These are phyloP conservation scores for Carex pumila DNA, from an alignment of 176 grass and related monocot species.

Conservation along the genomic window DNA sequence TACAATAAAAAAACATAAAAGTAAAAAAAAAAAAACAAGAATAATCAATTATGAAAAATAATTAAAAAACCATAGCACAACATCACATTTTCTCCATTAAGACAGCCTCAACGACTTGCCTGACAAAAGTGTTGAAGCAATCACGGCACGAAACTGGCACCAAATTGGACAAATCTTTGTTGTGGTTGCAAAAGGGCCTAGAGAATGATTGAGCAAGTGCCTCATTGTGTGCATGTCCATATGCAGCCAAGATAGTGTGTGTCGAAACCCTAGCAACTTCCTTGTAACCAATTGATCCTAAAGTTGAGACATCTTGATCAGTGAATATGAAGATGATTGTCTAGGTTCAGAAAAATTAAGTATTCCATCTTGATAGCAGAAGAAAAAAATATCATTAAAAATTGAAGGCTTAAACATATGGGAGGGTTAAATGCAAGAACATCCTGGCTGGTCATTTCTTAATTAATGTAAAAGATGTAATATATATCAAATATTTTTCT, in stretches of 20 bases:
- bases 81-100: conserved; percentile 2
- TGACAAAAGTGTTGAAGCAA: conserved; percentile 45
- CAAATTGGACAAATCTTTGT: neutral
- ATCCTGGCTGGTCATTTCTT: neutral
- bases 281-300: conserved; percentile 54
- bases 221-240: conserved; percentile 33
- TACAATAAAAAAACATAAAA: neutral
- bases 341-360: neutral
- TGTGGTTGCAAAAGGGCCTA: conserved; percentile 40
- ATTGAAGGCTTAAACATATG: too few relatives aligned
- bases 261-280: conserved; percentile 61
- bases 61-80: neutral
- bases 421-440: neutral
- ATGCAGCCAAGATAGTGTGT: conserved; percentile 56
- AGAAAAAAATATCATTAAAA: too few relatives aligned
- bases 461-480: too few relatives aligned
- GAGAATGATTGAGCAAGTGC: conserved; percentile 16
- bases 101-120: conserved; percentile 25
- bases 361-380: neutral
- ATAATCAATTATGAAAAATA: neutral
- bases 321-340: too few relatives aligned
- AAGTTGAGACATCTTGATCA: neutral
- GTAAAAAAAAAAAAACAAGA: neutral
- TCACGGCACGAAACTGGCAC: conserved; percentile 34
- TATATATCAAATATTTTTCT: neutral